A percentile compares a stretch with the other conserved stretches of the same genome.
Conservation (phyloP, 2,329 filamentous ascomycete species). For the Nothophoma quercina region DNA sequence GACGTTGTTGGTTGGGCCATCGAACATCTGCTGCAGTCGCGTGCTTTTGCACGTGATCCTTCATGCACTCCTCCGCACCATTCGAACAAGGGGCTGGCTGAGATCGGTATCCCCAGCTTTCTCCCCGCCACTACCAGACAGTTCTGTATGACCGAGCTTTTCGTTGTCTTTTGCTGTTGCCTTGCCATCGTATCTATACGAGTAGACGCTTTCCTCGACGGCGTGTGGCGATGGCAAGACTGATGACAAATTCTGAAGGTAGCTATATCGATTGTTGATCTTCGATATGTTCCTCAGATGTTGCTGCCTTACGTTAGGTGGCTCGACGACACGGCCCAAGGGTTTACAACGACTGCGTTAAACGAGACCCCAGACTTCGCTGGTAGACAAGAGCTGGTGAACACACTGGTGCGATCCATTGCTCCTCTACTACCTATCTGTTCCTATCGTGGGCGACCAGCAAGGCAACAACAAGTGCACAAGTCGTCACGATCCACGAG, state of each 20-base stretch:
- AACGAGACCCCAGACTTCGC: no score
- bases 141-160: not conserved
- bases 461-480: no score
- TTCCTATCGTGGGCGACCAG: no score
- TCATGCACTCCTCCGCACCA: conserved; percentile 4
- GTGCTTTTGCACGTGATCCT: not conserved
- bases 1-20: conserved; percentile 14
- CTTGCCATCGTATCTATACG: not conserved
- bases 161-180: not conserved
- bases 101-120: not conserved
- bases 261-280: not conserved
- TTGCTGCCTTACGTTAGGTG: no score
- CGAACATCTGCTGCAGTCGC: conserved; percentile 11
- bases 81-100: conserved; percentile 4
- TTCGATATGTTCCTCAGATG: not conserved
- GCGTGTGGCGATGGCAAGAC: not conserved
- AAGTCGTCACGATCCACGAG: conserved; percentile 26
- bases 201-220: not conserved
- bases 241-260: not conserved
- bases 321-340: no score
- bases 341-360: no score
- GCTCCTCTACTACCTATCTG: no score
- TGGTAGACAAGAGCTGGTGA: no score
- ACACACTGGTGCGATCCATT: no score
- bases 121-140: no score